Conservation (phyloP, 768 basidiomycete genomes). For the Leucogyrophana mollusca region DNA sequence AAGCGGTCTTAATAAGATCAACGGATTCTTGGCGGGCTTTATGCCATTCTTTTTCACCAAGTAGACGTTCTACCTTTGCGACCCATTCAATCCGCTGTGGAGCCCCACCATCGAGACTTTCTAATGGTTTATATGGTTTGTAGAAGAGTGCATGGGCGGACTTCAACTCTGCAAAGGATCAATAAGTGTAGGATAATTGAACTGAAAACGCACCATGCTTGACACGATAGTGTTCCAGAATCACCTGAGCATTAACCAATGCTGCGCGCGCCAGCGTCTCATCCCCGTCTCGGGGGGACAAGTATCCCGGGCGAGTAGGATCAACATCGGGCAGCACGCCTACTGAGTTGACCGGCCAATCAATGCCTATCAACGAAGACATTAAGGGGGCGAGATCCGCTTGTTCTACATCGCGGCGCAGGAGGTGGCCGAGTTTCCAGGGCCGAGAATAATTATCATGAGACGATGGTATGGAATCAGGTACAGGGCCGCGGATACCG, state of each 20-base stretch:
- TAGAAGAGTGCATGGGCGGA: conserved; percentile 57
- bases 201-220: conserved; percentile 59
- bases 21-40: conserved; percentile 49
- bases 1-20: conserved; percentile 49
- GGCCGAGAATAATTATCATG: conserved; percentile 69
- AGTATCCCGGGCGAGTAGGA: conserved; percentile 55
- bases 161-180: conserved; percentile 53
- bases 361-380: conserved; percentile 66
- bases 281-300: conserved; percentile 46
- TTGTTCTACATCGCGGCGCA: conserved; percentile 77
- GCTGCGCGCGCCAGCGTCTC: conserved; percentile 51
- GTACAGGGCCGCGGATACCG: conserved; percentile 69
- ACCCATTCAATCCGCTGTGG: conserved; percentile 36
- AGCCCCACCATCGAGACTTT: conserved; percentile 26
- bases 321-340: conserved; percentile 80
- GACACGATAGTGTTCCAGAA: conserved; percentile 73
- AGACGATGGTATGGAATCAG: conserved; percentile 51
- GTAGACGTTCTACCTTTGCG: conserved; percentile 42
- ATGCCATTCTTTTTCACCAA: conserved; percentile 42
- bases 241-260: conserved; percentile 65
- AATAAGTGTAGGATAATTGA: conserved; percentile 3
- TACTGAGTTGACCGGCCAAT: conserved; percentile 82
- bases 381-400: conserved; percentile 81
- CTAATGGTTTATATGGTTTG: conserved; percentile 55
- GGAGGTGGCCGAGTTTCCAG: conserved; percentile 59